phyloP scores from a whole-genome alignment of 1,284 basidiomycete species.

The Leccinum huronense region DNA sequence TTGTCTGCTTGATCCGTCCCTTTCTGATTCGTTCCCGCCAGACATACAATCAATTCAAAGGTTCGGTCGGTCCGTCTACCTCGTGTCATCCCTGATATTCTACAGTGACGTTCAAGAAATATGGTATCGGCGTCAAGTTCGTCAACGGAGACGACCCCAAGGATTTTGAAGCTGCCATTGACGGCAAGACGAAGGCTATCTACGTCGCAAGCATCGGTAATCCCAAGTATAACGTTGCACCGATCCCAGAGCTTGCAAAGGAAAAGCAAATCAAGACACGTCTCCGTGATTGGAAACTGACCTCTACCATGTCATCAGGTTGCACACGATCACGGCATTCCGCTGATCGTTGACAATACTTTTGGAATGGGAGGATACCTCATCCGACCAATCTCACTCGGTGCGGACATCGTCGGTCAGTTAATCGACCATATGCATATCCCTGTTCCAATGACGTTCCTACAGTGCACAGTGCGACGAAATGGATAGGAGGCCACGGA shows the following conservation, averaged over 20 bases:
- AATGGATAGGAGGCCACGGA: slow-evolving; percentile 91
- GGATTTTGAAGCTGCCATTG: slow-evolving; percentile 71
- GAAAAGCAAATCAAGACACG: slow-evolving; percentile 21
- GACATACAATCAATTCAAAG: slow-evolving; percentile 90
- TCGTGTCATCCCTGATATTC: neutral
- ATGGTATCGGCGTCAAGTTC: slow-evolving; percentile 78
- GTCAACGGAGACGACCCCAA: slow-evolving; percentile 62
- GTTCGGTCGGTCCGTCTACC: slow-evolving; percentile 31
- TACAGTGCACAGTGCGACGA: slow-evolving; percentile 80
- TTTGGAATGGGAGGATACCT: slow-evolving; percentile 74
- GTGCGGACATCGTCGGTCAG: slow-evolving; percentile 77
- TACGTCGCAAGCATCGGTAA: slow-evolving; percentile 86
- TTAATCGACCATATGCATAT: slow-evolving; percentile 1
- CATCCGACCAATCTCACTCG: slow-evolving; percentile 71
- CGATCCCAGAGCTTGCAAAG: slow-evolving; percentile 75
- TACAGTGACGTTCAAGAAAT: slow-evolving; percentile 73
- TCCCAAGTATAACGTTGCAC: slow-evolving; percentile 75
- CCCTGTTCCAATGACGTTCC: neutral
- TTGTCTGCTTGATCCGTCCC: slow-evolving; percentile 18
- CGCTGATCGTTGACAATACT: slow-evolving; percentile 87
- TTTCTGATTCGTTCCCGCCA: slow-evolving; percentile 18
- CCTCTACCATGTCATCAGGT: slow-evolving; percentile 33
- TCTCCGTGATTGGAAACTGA: neutral
- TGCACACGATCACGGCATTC: slow-evolving; percentile 75
- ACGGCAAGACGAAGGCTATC: slow-evolving; percentile 75